These are phyloP conservation scores for Stromatinia cepivora DNA, from an alignment of 2,329 filamentous ascomycete species.

Conservation along the genomic window DNA sequence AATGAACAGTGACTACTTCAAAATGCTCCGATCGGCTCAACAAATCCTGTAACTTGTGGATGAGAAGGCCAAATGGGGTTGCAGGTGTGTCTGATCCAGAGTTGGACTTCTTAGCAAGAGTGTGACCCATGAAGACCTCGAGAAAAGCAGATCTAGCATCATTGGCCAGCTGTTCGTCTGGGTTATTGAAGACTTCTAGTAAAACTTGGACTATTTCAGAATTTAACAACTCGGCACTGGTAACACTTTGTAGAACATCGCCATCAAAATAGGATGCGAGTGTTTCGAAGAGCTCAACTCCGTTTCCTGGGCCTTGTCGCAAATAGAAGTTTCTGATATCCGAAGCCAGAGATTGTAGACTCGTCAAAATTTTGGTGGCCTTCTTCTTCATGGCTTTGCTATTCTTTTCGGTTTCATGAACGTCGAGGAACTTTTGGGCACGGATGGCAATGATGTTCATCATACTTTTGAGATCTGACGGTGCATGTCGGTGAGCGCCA, in stretches of 20 bases:
- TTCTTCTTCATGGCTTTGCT: constrained; percentile 75
- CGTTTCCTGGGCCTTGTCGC: constrained; percentile 54
- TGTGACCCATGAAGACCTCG: constrained; percentile 85
- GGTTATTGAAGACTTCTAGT: constrained; percentile 76
- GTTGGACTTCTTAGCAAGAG: constrained; percentile 61
- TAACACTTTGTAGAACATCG: constrained; percentile 88
- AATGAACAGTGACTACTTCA: constrained; percentile 92
- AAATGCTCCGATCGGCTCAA: constrained; percentile 97
- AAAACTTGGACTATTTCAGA: constrained; percentile 86
- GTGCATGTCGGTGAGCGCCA: constrained; percentile 51
- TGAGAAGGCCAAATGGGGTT: constrained; percentile 85
- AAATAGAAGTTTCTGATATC: constrained; percentile 74
- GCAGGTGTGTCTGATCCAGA: constrained; percentile 67
- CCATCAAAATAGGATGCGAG: constrained; percentile 84
- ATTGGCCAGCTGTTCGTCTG: constrained; percentile 59
- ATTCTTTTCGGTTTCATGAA: constrained; percentile 74
- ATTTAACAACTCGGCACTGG: constrained; percentile 88
- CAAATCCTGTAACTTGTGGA: constrained; percentile 93
- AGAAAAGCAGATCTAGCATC: constrained; percentile 81
- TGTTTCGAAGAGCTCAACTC: constrained; percentile 67
- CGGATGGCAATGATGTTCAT: constrained; percentile 72
- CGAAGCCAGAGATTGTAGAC: constrained; percentile 68
- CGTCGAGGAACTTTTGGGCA: constrained; percentile 80
- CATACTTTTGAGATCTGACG: constrained; percentile 56
- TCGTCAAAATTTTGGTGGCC: constrained; percentile 71